These are phyloP conservation scores for Juncus effusus DNA, from an alignment of 176 grass and related monocot genomes.

Conservation along the genomic window DNA sequence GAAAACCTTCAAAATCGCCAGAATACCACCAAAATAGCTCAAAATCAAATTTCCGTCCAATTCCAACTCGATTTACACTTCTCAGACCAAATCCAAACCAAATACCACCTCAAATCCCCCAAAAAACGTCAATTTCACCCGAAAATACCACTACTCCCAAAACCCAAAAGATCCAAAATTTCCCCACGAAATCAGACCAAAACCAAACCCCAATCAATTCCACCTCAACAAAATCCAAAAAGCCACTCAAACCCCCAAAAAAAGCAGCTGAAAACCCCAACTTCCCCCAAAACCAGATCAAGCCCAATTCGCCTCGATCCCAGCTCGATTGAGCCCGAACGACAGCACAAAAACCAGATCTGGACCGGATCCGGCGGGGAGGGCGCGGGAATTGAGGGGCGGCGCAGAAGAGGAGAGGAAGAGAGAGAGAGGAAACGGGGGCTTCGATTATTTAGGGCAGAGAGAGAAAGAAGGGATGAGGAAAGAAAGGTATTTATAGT, in stretches of 20 bases:
- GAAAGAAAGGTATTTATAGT: constrained; percentile 82
- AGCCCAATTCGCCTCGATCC: constrained; percentile 26
- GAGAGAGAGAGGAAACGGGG: constrained; percentile 49
- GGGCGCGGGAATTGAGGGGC: constrained; percentile 9
- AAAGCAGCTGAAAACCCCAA: background rate
- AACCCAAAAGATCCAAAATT: background rate
- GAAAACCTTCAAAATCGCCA: constrained; percentile 11
- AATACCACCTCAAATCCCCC: constrained; percentile 5
- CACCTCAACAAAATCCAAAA: background rate
- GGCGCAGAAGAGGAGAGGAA: constrained; percentile 17
- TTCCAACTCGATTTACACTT: background rate
- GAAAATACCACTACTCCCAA: no score
- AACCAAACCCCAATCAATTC: background rate
- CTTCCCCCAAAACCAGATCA: constrained; percentile 2
- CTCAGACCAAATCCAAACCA: background rate
- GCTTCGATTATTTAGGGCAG: constrained; percentile 35
- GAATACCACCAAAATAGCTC: background rate
- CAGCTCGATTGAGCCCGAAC: constrained; percentile 27
- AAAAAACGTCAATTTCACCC: background rate
- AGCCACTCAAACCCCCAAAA: background rate
- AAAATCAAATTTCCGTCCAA: background rate
- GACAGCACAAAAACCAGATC: background rate
- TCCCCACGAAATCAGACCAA: background rate
- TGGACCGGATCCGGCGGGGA: constrained; percentile 30
- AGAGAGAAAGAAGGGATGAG: constrained; percentile 41